A percentile compares a stretch with the other conserved stretches of the same genome.
Conservation (phyloP, 306 rosid genomes). For the Malus asiatica region DNA sequence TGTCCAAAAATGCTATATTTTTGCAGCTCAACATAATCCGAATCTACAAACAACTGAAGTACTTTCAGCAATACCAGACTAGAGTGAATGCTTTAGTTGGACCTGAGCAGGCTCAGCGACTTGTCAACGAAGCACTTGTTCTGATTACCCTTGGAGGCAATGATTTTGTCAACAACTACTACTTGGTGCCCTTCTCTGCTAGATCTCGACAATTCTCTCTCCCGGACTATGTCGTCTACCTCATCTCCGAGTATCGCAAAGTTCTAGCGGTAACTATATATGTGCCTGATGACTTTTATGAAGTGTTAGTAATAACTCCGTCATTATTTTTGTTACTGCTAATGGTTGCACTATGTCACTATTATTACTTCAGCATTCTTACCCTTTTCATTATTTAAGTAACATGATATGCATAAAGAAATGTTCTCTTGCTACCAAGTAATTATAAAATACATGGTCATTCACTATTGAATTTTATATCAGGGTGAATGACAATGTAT, state of each 20-base stretch:
- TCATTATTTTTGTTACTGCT: no score
- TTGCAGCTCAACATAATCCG: conserved; percentile 67
- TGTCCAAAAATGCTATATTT: neutral
- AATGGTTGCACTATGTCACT: neutral
- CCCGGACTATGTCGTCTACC: conserved; percentile 58
- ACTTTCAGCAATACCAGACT: conserved; percentile 51
- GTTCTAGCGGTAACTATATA: conserved; percentile 36
- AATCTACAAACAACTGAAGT: conserved; percentile 46
- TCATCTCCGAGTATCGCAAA: conserved; percentile 72
- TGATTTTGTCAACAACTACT: conserved; percentile 85
- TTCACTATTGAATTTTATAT: neutral
- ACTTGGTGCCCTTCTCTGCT: conserved; percentile 65
- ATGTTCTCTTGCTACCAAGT: neutral
- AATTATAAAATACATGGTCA: neutral
- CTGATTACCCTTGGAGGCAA: conserved; percentile 86
- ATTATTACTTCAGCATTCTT: neutral
- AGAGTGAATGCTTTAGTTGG: conserved; percentile 57
- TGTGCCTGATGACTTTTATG: neutral
- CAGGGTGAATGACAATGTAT: no score
- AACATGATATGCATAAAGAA: neutral
- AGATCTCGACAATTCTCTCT: conserved; percentile 84
- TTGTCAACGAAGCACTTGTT: conserved; percentile 48
- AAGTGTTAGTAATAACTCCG: neutral
- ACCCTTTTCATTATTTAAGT: neutral
- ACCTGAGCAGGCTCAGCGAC: conserved; percentile 17